Conservation (phyloP, 345 rosid genomes). For the Acer yangbiense region DNA sequence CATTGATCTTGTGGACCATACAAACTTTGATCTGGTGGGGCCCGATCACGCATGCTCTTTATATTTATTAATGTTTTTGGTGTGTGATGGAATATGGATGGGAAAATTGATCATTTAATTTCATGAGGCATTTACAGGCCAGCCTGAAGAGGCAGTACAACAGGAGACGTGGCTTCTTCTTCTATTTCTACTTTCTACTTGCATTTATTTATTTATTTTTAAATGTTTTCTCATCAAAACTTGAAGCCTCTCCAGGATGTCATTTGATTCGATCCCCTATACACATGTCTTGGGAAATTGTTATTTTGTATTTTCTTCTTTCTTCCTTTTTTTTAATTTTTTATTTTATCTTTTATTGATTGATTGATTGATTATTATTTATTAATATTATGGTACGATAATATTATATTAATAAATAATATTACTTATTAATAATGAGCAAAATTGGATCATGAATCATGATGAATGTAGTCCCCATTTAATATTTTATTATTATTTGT, state of each 20-base stretch:
- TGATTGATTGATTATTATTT: background rate
- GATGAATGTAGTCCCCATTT: no score
- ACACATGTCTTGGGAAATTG: slow-evolving; percentile 9
- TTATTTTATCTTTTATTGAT: background rate
- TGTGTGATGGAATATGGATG: slow-evolving; percentile 17
- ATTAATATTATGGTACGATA: background rate
- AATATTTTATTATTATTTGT: no score
- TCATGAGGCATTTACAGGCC: slow-evolving; percentile 22
- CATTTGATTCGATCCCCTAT: slow-evolving; percentile 4
- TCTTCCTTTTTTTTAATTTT: no score
- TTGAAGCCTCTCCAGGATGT: slow-evolving; percentile 1
- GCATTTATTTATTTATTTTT: background rate
- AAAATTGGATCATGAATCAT: no score
- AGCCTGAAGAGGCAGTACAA: slow-evolving; percentile 15
- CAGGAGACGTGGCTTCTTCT: slow-evolving; percentile 33
- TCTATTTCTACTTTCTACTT: no score
- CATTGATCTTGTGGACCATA: slow-evolving; percentile 19
- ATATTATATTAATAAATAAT: no score
- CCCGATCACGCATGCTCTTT: slow-evolving; percentile 20
- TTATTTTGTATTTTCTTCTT: background rate
- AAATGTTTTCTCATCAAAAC: background rate
- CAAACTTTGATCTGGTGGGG: slow-evolving; percentile 20
- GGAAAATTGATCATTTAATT: slow-evolving; percentile 23
- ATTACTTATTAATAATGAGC: no score
- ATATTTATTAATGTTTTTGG: no score